Evolutionary conservation across 441 rosid genomes (phyloP).

Genomic region (Brassica balearica): DNA sequence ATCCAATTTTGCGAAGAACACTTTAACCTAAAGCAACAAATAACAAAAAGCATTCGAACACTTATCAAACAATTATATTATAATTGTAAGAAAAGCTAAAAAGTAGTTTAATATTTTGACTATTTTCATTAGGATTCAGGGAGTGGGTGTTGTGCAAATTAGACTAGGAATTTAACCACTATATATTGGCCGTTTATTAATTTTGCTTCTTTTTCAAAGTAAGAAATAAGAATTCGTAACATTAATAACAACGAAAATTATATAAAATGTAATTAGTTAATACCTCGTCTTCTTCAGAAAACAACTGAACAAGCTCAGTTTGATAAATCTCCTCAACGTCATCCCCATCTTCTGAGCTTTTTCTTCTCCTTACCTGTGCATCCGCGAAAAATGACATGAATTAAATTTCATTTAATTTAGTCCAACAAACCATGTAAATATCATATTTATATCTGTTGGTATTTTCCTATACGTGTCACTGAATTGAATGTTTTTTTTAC

Average conservation of each 20-base stretch:
- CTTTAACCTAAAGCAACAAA: conserved; percentile 55
- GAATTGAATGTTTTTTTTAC: conserved; percentile 30
- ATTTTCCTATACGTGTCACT: conserved; percentile 34
- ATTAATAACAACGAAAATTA: conserved; percentile 9
- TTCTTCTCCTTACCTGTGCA: conserved; percentile 66
- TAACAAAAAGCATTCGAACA: conserved; percentile 6
- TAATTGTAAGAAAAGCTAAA: neutral
- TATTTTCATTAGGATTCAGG: conserved; percentile 16
- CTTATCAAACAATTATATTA: neutral
- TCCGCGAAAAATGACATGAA: conserved; percentile 5
- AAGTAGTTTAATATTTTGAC: conserved; percentile 14
- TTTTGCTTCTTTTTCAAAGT: conserved; percentile 10
- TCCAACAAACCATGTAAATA: conserved; percentile 35
- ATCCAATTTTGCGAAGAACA: conserved; percentile 72
- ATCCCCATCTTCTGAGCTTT: conserved; percentile 56
- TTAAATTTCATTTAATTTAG: neutral
- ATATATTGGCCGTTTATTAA: conserved; percentile 3
- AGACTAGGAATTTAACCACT: conserved; percentile 30
- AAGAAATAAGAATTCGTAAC: neutral
- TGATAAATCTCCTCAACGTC: conserved; percentile 60
- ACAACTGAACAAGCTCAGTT: conserved; percentile 83
- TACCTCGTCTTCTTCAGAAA: conserved; percentile 95
- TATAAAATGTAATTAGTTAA: conserved; percentile 12
- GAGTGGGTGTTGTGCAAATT: conserved; percentile 29
- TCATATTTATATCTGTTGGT: conserved; percentile 4